Evolutionary conservation across 441 rosid species (phyloP).

Genomic region (Croton setiger): DNA sequence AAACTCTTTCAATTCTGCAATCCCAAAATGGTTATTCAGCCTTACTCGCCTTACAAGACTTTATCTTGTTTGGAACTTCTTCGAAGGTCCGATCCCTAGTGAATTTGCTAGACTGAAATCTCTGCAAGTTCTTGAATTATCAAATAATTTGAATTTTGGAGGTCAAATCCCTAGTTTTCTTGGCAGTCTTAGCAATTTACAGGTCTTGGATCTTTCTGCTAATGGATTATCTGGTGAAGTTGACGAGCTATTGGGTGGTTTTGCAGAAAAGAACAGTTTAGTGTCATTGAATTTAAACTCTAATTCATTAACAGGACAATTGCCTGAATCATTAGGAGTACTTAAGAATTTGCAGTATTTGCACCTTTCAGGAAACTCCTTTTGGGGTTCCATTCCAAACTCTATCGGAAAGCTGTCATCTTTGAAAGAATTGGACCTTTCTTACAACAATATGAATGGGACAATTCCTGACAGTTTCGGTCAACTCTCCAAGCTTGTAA

Average conservation of each 20-base stretch:
- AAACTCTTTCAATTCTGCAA: constrained; percentile 36
- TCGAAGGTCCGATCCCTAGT: constrained; percentile 30
- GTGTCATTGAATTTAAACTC: constrained; percentile 27
- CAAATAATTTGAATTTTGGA: constrained; percentile 27
- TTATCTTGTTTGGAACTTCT: constrained; percentile 32
- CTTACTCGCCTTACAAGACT: constrained; percentile 36
- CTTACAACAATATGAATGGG: constrained; percentile 40
- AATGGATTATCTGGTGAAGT: constrained; percentile 28
- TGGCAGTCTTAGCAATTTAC: constrained; percentile 28
- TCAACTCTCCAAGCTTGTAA: constrained; percentile 32
- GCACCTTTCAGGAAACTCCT: constrained; percentile 33
- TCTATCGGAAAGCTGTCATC: constrained; percentile 33
- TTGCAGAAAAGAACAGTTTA: constrained; percentile 25
- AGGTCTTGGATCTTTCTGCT: constrained; percentile 35
- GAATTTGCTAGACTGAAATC: constrained; percentile 29
- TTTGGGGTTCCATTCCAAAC: constrained; percentile 40
- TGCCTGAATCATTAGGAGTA: constrained; percentile 38
- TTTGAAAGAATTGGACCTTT: constrained; percentile 35
- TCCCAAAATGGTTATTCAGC: constrained; percentile 41
- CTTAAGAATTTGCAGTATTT: constrained; percentile 34
- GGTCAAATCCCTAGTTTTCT: constrained; percentile 31
- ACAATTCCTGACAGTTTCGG: constrained; percentile 44
- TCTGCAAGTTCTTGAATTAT: constrained; percentile 35
- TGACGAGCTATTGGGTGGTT: constrained; percentile 26
- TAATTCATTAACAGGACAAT: constrained; percentile 29